These are phyloP conservation scores for Nicotiana paniculata DNA, from an alignment of 257 asterid species.

Conservation along the genomic window DNA sequence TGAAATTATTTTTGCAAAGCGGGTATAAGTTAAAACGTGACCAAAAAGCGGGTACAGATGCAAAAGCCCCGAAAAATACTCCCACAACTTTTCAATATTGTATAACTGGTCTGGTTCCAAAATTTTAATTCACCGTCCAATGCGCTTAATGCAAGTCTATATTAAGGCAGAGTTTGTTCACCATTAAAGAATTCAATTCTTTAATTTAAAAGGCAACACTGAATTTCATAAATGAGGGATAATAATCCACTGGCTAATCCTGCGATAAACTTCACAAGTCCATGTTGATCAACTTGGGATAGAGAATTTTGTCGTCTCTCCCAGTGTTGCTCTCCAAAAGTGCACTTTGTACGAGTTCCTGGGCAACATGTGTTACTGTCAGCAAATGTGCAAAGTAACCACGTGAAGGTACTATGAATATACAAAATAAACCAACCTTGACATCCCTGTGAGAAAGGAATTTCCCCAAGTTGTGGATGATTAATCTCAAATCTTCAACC, in stretches of 20 bases:
- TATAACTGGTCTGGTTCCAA: not conserved
- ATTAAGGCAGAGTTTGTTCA: not conserved
- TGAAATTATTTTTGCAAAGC: too few relatives aligned
- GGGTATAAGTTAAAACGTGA: too few relatives aligned
- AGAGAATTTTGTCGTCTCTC: constrained; percentile 72
- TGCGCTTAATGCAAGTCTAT: not conserved
- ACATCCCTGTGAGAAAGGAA: constrained; percentile 83
- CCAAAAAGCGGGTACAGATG: too few relatives aligned
- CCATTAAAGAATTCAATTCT: not conserved
- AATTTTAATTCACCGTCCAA: not conserved
- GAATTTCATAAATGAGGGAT: not conserved
- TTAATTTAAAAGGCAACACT: not conserved
- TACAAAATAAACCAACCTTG: constrained; percentile 44
- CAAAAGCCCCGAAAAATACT: not conserved
- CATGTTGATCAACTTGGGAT: constrained; percentile 63
- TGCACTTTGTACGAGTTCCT: constrained; percentile 91
- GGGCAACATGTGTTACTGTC: not conserved
- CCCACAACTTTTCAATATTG: not conserved
- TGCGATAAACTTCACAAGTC: constrained; percentile 19
- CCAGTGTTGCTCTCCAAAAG: constrained; percentile 75
- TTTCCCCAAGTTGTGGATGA: constrained; percentile 79
- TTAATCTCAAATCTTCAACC: constrained; percentile 90
- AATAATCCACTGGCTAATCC: not conserved
- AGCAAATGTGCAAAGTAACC: not conserved
- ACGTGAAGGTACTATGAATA: not conserved